phyloP scores from a whole-genome alignment of 208 protist species.

The Novymonas esmeraldas region DNA sequence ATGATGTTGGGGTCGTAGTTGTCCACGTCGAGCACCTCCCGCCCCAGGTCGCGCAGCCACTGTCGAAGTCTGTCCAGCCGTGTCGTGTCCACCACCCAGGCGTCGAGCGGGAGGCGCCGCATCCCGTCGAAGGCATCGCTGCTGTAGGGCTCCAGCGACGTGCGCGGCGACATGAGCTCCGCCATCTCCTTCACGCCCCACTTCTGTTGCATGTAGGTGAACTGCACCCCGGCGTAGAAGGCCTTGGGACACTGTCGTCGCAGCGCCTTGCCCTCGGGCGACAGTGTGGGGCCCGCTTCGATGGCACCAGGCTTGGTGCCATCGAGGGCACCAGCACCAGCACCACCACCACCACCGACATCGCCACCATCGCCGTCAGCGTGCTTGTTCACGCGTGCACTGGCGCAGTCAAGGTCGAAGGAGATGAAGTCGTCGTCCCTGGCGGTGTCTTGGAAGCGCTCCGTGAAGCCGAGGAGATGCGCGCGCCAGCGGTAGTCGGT shows the following conservation, averaged over 20 bases:
- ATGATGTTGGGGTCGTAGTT: conserved; percentile 29
- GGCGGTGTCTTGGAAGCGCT: background rate
- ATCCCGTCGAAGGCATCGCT: conserved; percentile 16
- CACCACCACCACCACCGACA: too few relatives aligned
- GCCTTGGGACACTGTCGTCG: conserved; percentile 18
- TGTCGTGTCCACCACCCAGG: conserved; percentile 29
- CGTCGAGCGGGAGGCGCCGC: conserved; percentile 30
- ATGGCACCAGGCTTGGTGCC: too few relatives aligned
- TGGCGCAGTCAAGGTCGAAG: conserved; percentile 27
- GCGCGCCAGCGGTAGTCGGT: conserved; percentile 44
- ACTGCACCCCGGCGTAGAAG: conserved; percentile 21
- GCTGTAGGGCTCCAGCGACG: conserved; percentile 10
- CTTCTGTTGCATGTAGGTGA: conserved; percentile 25
- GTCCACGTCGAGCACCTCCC: background rate
- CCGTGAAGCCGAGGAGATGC: conserved; percentile 35
- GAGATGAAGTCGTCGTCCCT: conserved; percentile 22
- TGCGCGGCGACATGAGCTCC: background rate
- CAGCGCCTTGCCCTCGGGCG: conserved; percentile 7
- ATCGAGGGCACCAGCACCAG: too few relatives aligned
- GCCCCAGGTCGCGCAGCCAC: conserved; percentile 21
- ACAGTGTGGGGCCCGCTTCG: conserved; percentile 6
- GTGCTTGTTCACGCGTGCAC: background rate
- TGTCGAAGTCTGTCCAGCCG: conserved; percentile 14
- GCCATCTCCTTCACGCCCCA: conserved; percentile 14
- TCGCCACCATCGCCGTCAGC: background rate